phyloP scores from a whole-genome alignment of 208 protist species.

The Leptomonas seymouri region DNA sequence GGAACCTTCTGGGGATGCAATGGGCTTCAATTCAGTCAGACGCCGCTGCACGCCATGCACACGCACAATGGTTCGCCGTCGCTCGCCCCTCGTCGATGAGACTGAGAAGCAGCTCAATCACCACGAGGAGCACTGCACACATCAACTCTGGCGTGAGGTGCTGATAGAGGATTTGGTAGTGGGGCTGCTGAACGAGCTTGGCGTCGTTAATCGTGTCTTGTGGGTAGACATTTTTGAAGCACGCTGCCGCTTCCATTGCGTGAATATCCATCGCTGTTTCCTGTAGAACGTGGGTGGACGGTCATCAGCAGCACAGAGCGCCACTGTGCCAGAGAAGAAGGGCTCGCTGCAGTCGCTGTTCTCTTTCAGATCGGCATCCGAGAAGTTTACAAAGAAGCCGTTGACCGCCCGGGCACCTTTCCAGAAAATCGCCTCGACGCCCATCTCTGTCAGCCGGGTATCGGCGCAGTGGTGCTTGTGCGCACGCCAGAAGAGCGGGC shows the following conservation, averaged over 20 bases:
- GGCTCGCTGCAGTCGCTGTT: conserved; percentile 31
- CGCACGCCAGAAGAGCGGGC: conserved; percentile 30
- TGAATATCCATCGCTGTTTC: conserved; percentile 17
- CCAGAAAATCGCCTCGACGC: conserved; percentile 34
- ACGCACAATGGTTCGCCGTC: not conserved
- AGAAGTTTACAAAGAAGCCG: conserved; percentile 38
- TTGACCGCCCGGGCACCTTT: conserved; percentile 26
- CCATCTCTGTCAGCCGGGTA: conserved; percentile 20
- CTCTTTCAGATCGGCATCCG: conserved; percentile 15
- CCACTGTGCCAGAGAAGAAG: conserved; percentile 21
- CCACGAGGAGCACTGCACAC: conserved; percentile 7
- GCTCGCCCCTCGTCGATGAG: not conserved
- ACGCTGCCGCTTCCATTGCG: not conserved
- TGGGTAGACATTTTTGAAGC: conserved; percentile 15
- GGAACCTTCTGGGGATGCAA: not conserved
- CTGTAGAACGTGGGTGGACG: conserved; percentile 21
- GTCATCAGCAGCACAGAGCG: conserved; percentile 25
- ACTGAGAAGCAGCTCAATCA: conserved; percentile 16
- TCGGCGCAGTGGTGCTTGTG: conserved; percentile 3
- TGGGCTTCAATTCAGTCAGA: conserved; percentile 13
- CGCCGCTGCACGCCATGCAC: conserved; percentile 7
- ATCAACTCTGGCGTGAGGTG: conserved; percentile 14
- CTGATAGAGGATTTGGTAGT: conserved; percentile 10
- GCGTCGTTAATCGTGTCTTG: conserved; percentile 4
- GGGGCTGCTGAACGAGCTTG: not conserved